Base-by-base conservation (phyloP, 208 protist species). In the Trypanosoma mega region DNA sequence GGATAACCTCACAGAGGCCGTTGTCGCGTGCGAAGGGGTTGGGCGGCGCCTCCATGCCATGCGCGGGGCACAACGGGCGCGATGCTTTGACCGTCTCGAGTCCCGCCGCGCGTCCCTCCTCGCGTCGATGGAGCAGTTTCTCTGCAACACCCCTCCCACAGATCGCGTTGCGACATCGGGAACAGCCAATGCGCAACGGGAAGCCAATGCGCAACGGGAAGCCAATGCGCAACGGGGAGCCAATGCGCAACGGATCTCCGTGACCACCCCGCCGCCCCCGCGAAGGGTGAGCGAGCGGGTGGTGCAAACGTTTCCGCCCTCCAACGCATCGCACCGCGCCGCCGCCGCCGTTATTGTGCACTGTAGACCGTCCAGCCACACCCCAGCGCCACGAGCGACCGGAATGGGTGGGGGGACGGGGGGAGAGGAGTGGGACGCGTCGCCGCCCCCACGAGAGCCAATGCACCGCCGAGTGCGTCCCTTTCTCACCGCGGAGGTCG, bases 51-150 rank as follows among this genome's bases (percentile, higher is more conserved):
- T 63, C 44, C 6, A 33, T 2, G 1, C 51, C 0, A 6, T 63
- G 23, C 57, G 57, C 12, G 18, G n/a, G 1, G 44, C 48, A 24
- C 48, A 24, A 44, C 46, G 21, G 57, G 57, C 45, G 21, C 26
- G 45, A 23, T 63, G 57, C 33, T 63, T 63, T 53, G 33, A 52
- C 37, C 57, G 57, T 20, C 20, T 63, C 16, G 57, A 63, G 20
- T 31, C 5, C 6, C 46, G 33, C 37, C 57, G 45, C 6, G n/a
- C 12, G 12, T 14, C 26, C 18, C 57, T 63, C 29, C 46, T 63
- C 18, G 24, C 12, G 21, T 34, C 34, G 5, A 63, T 63, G 57
- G 57, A 51, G 20, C 44, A 2, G 8, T 53, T 52, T 33, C 0
- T 53, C 4, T 0, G 45, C 45, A 34, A 27, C 45, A 3, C 5